phyloP scores from a whole-genome alignment of 345 rosid genomes.

The Aegle marmelos region DNA sequence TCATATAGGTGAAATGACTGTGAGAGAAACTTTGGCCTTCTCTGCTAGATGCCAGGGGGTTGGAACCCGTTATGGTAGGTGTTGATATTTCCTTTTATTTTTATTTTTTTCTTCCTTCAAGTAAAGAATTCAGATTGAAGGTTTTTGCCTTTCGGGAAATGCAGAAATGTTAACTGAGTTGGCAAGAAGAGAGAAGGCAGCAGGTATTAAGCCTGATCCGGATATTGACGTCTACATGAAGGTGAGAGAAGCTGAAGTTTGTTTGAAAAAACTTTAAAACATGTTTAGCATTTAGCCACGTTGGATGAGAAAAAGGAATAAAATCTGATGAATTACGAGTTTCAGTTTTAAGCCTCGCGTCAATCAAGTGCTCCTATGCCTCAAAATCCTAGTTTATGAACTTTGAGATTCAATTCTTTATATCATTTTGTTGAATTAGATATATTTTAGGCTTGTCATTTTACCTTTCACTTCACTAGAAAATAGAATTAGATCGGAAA shows the following conservation, averaged over 20 bases:
- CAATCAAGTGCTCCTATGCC: background rate
- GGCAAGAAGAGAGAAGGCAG: slow-evolving; percentile 74
- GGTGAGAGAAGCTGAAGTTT: slow-evolving; percentile 24
- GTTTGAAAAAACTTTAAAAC: background rate
- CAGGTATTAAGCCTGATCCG: slow-evolving; percentile 75
- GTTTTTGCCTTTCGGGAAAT: background rate
- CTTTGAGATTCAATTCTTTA: background rate
- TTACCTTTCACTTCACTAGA: background rate
- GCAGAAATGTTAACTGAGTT: slow-evolving; percentile 70
- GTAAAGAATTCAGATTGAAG: background rate
- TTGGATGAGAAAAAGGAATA: background rate
- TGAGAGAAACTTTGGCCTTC: slow-evolving; percentile 83
- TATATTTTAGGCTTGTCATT: background rate
- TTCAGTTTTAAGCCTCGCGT: background rate
- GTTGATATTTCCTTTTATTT: background rate
- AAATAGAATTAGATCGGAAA: background rate
- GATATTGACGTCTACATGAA: slow-evolving; percentile 84
- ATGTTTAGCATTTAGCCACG: background rate
- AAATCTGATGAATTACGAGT: background rate
- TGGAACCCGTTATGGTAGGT: slow-evolving; percentile 53
- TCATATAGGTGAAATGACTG: slow-evolving; percentile 80
- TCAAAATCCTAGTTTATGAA: too few relatives aligned
- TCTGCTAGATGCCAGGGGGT: slow-evolving; percentile 82
- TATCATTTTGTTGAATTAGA: background rate
- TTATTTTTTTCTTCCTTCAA: background rate